These are phyloP conservation scores for Candida caryicola DNA, from an alignment of 805 yeast species.

Conservation along the genomic window DNA sequence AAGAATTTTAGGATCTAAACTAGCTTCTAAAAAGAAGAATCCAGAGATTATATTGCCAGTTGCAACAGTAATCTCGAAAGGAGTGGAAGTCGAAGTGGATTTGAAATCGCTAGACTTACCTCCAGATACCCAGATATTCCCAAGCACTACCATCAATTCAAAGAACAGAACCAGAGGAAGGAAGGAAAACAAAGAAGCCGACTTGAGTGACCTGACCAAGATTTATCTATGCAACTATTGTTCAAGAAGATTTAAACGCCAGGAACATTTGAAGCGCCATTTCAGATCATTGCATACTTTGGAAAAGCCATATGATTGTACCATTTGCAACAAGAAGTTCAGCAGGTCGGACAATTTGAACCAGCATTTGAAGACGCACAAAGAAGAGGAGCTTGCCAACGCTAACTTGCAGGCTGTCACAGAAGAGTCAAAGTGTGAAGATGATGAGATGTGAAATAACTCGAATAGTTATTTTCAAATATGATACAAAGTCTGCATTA, in stretches of 20 bases:
- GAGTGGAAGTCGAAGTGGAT: constrained; percentile 40
- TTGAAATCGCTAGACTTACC: constrained; percentile 40
- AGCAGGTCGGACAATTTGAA: constrained; percentile 64
- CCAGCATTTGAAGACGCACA: constrained; percentile 64
- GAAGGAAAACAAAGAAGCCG: constrained; percentile 60
- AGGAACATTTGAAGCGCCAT: constrained; percentile 75
- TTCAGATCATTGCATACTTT: constrained; percentile 69
- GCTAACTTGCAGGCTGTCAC: neutral
- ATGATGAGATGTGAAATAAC: constrained; percentile 7
- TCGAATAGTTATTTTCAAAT: neutral
- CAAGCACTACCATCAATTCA: constrained; percentile 30
- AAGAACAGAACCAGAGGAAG: constrained; percentile 54
- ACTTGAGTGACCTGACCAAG: constrained; percentile 47
- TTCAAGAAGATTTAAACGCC: constrained; percentile 64
- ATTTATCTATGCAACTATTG: constrained; percentile 65
- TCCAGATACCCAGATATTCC: constrained; percentile 35
- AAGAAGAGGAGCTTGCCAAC: constrained; percentile 8
- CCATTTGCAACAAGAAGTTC: constrained; percentile 59
- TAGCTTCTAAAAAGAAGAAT: constrained; percentile 29
- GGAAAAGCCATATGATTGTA: constrained; percentile 67
- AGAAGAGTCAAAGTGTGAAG: no score
- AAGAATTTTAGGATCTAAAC: constrained; percentile 38
- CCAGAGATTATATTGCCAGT: constrained; percentile 8
- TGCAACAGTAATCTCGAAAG: constrained; percentile 22
- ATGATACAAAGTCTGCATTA: neutral